Percentiles rank a stretch among this genome's conserved stretches.
These are phyloP conservation scores for Parathielavia appendiculata DNA, from an alignment of 495 filamentous ascomycete genomes.

Conservation along the genomic window DNA sequence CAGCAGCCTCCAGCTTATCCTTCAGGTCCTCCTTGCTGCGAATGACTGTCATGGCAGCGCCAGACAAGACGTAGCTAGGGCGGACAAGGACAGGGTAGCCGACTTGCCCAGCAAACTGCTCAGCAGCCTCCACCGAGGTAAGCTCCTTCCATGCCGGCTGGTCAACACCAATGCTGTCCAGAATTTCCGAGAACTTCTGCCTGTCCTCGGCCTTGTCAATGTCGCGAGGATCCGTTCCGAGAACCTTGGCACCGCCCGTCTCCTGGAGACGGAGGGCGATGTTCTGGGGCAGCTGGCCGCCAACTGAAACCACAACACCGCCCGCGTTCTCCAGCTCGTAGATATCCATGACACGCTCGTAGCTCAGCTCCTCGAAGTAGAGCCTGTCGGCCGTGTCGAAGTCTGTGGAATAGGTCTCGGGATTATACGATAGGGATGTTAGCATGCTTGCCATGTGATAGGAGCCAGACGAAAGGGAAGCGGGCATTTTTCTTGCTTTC, in stretches of 20 bases:
- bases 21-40: conserved; percentile 86
- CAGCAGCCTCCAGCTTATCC: conserved; percentile 83
- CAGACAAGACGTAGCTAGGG: conserved; percentile 95
- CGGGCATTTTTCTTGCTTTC: too few species aligned
- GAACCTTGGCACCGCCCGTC: conserved; percentile 76
- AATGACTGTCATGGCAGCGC: conserved; percentile 99
- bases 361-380: conserved; percentile 96
- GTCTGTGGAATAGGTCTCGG: conserved; percentile 85
- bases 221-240: conserved; percentile 86
- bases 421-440: conserved; percentile 55
- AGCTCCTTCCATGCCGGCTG: conserved; percentile 98
- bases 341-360: conserved; percentile 97
- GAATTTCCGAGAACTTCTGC: conserved; percentile 96
- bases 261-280: conserved; percentile 95
- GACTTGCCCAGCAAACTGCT: conserved; percentile 79
- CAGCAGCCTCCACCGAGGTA: conserved; percentile 82
- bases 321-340: conserved; percentile 85
- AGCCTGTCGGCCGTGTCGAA: conserved; percentile 91
- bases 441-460: conserved; percentile 13
- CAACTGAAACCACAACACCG: conserved; percentile 91
- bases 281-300: conserved; percentile 94
- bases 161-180: conserved; percentile 90
- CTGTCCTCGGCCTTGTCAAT: conserved; percentile 97
- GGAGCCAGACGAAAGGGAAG: background rate
- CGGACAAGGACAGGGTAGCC: conserved; percentile 91